Evolutionary conservation across 371 early-diverging fungal species (phyloP).

Genomic region (Entomophthora muscae): DNA sequence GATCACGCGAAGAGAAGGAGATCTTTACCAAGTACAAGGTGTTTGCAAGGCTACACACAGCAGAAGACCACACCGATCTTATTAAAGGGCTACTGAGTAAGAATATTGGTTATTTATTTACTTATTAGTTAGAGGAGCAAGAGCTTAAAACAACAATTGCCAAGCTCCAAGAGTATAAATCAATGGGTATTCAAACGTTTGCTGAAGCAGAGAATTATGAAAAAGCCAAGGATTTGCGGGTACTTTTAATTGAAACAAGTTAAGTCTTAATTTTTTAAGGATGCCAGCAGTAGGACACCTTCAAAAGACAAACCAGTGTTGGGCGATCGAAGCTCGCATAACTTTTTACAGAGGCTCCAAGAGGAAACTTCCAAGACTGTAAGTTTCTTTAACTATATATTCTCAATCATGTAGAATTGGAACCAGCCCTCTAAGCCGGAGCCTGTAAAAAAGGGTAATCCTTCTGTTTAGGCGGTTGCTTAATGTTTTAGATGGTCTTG

Average conservation of each 20-base stretch:
- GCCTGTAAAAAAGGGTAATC: not conserved
- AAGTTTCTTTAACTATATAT: not conserved
- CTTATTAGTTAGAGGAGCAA: not conserved
- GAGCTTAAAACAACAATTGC: not conserved
- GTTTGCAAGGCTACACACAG: slow-evolving; percentile 73
- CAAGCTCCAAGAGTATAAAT: slow-evolving; percentile 66
- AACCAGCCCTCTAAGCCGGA: not conserved
- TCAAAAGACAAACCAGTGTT: not conserved
- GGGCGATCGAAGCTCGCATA: not conserved
- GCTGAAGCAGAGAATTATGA: slow-evolving; percentile 59
- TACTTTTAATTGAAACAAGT: slow-evolving; percentile 5
- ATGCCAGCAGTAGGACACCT: not conserved
- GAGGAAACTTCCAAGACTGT: not conserved
- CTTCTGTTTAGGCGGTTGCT: not conserved
- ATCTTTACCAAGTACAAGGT: slow-evolving; percentile 57
- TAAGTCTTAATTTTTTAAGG: not conserved
- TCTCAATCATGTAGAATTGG: not conserved
- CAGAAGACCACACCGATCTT: slow-evolving; percentile 63
- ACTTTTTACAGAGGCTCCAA: not conserved
- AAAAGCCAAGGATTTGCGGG: slow-evolving; percentile 26
- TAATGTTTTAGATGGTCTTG: slow-evolving; percentile 23
- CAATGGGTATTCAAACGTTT: slow-evolving; percentile 65
- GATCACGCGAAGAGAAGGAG: slow-evolving; percentile 71
- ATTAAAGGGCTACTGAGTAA: slow-evolving; percentile 55
- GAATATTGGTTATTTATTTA: slow-evolving; percentile 2